Evolutionary conservation across 495 filamentous ascomycete species (phyloP).

Genomic region (Pyronema omphalodes): DNA sequence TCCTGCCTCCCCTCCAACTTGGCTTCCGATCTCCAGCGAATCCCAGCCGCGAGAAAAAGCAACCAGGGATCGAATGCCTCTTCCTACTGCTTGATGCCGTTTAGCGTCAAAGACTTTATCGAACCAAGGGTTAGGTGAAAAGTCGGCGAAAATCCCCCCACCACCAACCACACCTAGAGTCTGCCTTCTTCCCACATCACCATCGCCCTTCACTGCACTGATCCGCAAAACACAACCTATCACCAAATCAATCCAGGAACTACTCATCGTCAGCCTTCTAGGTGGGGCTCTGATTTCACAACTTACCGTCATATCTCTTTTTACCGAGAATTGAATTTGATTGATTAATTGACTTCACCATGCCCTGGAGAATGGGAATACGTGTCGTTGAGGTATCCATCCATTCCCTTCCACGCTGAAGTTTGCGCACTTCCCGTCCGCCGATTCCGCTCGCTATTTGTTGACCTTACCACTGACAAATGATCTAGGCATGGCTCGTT

Average conservation of each 20-base stretch:
- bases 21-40: too few species aligned
- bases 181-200: too few species aligned
- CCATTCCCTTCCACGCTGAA: slow-evolving; percentile 24
- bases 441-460: background rate
- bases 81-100: too few species aligned
- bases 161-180: too few species aligned
- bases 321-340: slow-evolving; percentile 4
- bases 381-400: slow-evolving; percentile 32
- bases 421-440: background rate
- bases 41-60: too few species aligned
- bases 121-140: too few species aligned
- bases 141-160: too few species aligned
- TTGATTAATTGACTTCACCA: background rate
- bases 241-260: background rate
- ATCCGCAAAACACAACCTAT: too few species aligned
- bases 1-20: too few species aligned
- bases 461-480: background rate
- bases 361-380: slow-evolving; percentile 25
- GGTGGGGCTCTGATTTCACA: background rate
- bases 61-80: too few species aligned
- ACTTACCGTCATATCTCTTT: background rate
- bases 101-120: too few species aligned
- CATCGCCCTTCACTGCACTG: too few species aligned
- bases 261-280: background rate
- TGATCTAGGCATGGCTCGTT: slow-evolving; percentile 20